These are phyloP conservation scores for Penicillium sp. DNA, from an alignment of 2,329 filamentous ascomycete genomes.

Conservation along the genomic window DNA sequence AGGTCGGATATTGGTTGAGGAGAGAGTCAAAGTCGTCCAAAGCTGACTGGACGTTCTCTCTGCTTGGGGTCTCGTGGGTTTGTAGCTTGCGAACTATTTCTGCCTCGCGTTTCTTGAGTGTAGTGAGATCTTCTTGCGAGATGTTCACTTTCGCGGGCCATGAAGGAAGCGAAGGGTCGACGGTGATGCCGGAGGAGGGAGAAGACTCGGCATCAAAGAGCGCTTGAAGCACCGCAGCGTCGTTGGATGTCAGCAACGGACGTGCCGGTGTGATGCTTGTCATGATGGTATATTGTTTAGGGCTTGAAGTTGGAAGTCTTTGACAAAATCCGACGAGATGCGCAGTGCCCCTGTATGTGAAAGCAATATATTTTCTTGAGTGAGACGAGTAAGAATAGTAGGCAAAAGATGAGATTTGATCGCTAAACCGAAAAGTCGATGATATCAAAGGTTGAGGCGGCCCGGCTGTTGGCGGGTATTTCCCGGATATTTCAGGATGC, in stretches of 20 bases:
- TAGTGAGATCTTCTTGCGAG: constrained; percentile 33
- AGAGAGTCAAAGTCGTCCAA: constrained; percentile 44
- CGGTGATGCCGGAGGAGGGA: constrained; percentile 36
- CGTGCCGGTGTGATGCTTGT: constrained; percentile 20
- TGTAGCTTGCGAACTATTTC: constrained; percentile 42
- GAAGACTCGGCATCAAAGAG: constrained; percentile 49
- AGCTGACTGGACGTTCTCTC: constrained; percentile 30
- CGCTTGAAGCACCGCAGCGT: constrained; percentile 46
- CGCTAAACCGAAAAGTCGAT: background rate
- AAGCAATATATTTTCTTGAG: background rate
- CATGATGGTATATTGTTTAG: constrained; percentile 11
- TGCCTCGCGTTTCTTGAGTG: constrained; percentile 41
- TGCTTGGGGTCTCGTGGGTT: constrained; percentile 15
- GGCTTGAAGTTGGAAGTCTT: background rate
- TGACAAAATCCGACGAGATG: background rate
- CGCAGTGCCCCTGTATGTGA: background rate
- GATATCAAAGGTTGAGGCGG: constrained; percentile 2
- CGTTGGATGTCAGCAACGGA: constrained; percentile 42
- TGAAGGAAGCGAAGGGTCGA: constrained; percentile 40
- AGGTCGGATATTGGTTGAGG: constrained; percentile 45
- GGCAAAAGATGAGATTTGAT: background rate
- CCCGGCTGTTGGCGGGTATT: constrained; percentile 22
- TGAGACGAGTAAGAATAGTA: background rate
- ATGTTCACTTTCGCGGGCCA: constrained; percentile 41
- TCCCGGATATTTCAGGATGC: constrained; percentile 18